A percentile compares a stretch with the other conserved stretches of the same genome.
phyloP scores from a whole-genome alignment of 1,139 yeast genomes.

The Taphrina populina region DNA sequence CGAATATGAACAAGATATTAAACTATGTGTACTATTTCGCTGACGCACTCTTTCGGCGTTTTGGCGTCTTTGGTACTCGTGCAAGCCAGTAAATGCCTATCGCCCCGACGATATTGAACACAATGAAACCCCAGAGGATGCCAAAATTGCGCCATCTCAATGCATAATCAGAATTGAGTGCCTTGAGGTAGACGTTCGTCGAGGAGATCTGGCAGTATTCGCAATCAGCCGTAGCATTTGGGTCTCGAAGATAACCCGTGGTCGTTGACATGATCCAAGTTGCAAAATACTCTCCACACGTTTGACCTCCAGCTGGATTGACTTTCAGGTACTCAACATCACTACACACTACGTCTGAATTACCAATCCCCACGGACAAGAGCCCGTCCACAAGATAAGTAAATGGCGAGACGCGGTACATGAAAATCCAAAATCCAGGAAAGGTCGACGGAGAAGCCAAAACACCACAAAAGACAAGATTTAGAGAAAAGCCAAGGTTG shows the following conservation, averaged over 20 bases:
- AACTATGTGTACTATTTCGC: too few relatives aligned
- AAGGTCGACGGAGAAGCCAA: slow-evolving; percentile 60
- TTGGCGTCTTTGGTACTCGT: slow-evolving; percentile 59
- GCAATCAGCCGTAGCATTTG: slow-evolving; percentile 46
- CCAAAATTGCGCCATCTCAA: slow-evolving; percentile 71
- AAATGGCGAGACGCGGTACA: slow-evolving; percentile 68
- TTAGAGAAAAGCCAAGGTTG: slow-evolving; percentile 52
- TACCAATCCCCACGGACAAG: slow-evolving; percentile 56
- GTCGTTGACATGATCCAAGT: not conserved
- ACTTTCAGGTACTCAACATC: slow-evolving; percentile 51
- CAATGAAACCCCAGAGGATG: slow-evolving; percentile 54
- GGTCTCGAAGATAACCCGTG: slow-evolving; percentile 39
- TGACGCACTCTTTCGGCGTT: slow-evolving; percentile 26
- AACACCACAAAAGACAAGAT: slow-evolving; percentile 79
- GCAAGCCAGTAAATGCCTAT: slow-evolving; percentile 50
- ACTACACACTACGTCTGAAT: slow-evolving; percentile 53
- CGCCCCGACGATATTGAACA: slow-evolving; percentile 55
- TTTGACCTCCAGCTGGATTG: slow-evolving; percentile 48
- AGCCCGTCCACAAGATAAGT: slow-evolving; percentile 59
- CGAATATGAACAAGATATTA: too few relatives aligned
- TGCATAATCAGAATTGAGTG: slow-evolving; percentile 50
- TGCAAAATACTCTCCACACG: slow-evolving; percentile 57
- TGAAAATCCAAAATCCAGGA: slow-evolving; percentile 61
- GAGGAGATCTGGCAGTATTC: slow-evolving; percentile 53
- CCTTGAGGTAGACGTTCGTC: slow-evolving; percentile 50